phyloP scores from a whole-genome alignment of 2,329 filamentous ascomycete genomes.

The Arachnopeziza araneosa region DNA sequence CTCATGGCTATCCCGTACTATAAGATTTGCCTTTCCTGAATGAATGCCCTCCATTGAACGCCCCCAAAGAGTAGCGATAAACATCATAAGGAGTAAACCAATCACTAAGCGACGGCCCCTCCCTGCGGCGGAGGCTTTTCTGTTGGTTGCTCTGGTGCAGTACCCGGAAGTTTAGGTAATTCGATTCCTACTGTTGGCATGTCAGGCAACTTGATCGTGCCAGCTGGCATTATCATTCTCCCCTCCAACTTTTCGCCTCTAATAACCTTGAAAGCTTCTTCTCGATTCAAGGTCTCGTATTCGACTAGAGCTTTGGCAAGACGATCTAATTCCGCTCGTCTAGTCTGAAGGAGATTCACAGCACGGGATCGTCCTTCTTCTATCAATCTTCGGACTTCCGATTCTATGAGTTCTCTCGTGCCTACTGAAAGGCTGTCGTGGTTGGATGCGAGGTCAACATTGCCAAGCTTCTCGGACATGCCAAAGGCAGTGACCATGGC shows the following conservation, averaged over 20 bases:
- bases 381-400: slow-evolving; percentile 78
- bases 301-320: slow-evolving; percentile 85
- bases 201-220: slow-evolving; percentile 62
- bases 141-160: slow-evolving; percentile 15
- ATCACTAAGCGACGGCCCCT: slow-evolving; percentile 21
- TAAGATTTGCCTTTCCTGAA: not conserved
- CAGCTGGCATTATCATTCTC: slow-evolving; percentile 55
- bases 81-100: not conserved
- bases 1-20: not conserved
- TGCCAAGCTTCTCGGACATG: slow-evolving; percentile 83
- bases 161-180: slow-evolving; percentile 22
- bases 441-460: slow-evolving; percentile 78
- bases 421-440: slow-evolving; percentile 79
- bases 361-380: slow-evolving; percentile 77
- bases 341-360: slow-evolving; percentile 61
- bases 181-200: slow-evolving; percentile 7
- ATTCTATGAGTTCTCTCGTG: slow-evolving; percentile 81
- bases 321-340: slow-evolving; percentile 78
- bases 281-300: slow-evolving; percentile 86
- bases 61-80: not conserved
- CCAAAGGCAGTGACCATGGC: slow-evolving; percentile 83
- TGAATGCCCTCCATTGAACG: not conserved
- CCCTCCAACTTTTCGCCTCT: slow-evolving; percentile 74
- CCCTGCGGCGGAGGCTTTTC: slow-evolving; percentile 22
- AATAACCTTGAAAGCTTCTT: slow-evolving; percentile 87